A percentile compares a stretch with the other conserved stretches of the same genome.
These are phyloP conservation scores for Alternaria atra DNA, from an alignment of 2,329 filamentous ascomycete species.

Conservation along the genomic window DNA sequence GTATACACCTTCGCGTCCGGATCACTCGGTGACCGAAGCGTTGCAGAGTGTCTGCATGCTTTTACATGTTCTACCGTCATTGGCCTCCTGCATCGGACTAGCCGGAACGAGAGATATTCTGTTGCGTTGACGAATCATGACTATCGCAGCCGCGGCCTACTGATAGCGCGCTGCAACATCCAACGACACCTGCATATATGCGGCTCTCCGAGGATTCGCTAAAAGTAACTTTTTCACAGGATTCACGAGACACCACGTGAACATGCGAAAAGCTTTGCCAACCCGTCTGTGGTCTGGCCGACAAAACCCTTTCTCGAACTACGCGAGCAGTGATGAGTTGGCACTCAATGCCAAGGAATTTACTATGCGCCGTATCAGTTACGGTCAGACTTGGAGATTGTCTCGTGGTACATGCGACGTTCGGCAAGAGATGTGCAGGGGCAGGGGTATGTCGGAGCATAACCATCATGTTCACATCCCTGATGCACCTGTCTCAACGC, in stretches of 20 bases:
- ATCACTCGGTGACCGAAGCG: slow-evolving; percentile 12
- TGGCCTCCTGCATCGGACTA: slow-evolving; percentile 28
- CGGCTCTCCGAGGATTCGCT: slow-evolving; percentile 16
- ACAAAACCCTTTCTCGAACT: not conserved
- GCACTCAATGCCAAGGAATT: not conserved
- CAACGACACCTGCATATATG: slow-evolving; percentile 22
- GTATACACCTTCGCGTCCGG: not conserved
- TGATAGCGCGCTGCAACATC: slow-evolving; percentile 26
- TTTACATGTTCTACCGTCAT: slow-evolving; percentile 28
- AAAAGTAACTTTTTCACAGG: not conserved
- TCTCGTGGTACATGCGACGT: slow-evolving; percentile 4
- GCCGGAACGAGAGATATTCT: slow-evolving; percentile 26
- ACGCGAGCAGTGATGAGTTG: not conserved
- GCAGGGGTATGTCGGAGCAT: slow-evolving; percentile 4
- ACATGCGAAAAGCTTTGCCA: slow-evolving; percentile 4
- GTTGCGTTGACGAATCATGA: slow-evolving; percentile 36
- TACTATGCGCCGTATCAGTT: slow-evolving; percentile 7
- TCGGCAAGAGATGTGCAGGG: slow-evolving; percentile 16
- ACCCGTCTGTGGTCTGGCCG: not conserved
- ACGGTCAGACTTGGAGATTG: slow-evolving; percentile 7
- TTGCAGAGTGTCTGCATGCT: slow-evolving; percentile 5
- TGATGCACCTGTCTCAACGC: slow-evolving; percentile 6
- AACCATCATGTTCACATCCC: slow-evolving; percentile 4
- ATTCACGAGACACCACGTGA: slow-evolving; percentile 14
- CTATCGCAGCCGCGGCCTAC: slow-evolving; percentile 31